Conservation (phyloP, 257 asterid species). For the Penstemon newberryi region DNA sequence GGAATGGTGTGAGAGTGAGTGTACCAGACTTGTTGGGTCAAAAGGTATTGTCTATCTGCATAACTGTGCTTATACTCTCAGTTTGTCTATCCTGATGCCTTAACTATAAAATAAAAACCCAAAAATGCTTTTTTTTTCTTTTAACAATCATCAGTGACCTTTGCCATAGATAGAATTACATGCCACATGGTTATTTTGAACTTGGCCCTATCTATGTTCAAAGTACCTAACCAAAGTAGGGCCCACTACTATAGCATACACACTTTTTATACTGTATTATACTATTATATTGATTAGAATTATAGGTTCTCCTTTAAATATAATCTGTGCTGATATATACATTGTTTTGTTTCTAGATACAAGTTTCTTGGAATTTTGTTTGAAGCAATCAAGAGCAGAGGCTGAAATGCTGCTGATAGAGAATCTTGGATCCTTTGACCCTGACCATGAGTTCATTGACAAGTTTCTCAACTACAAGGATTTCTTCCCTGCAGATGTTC, state of each 20-base stretch:
- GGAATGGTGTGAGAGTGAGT: constrained; percentile 97
- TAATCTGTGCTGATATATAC: not conserved
- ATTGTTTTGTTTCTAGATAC: constrained; percentile 54
- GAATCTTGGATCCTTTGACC: constrained; percentile 82
- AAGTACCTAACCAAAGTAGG: not conserved
- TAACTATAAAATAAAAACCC: not conserved
- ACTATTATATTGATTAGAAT: not conserved
- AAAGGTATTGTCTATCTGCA: constrained; percentile 53
- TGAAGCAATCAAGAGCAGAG: constrained; percentile 78
- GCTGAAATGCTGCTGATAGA: constrained; percentile 79
- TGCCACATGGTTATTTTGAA: not conserved
- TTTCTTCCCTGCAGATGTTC: constrained; percentile 68
- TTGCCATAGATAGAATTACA: not conserved
- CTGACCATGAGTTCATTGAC: constrained; percentile 82
- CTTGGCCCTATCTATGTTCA: not conserved
- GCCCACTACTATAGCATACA: not conserved
- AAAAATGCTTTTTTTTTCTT: not conserved
- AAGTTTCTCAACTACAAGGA: constrained; percentile 85
- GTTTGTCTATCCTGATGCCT: not conserved
- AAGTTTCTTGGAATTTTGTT: constrained; percentile 76
- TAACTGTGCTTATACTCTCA: not conserved
- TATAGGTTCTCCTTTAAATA: not conserved
- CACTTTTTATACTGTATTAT: no score
- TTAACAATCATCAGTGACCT: not conserved
- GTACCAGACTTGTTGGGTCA: constrained; percentile 74